Percentiles rank a stretch among this genome's conserved stretches.
phyloP scores from a whole-genome alignment of 257 asterid genomes.

The Dorcoceras hygrometricum region DNA sequence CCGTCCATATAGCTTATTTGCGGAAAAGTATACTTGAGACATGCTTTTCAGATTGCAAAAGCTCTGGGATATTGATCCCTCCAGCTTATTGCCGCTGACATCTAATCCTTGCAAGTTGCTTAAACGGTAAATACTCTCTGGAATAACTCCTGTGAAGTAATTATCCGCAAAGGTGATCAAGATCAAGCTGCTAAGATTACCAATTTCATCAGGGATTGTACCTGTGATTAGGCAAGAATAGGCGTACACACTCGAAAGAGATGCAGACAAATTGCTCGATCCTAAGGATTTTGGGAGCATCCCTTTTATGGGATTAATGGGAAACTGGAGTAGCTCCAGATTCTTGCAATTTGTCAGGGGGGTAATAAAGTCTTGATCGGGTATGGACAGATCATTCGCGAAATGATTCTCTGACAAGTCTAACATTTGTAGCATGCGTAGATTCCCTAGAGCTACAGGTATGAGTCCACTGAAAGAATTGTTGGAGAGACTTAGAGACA shows the following conservation, averaged over 20 bases:
- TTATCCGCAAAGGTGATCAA: background rate
- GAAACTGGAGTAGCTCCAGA: background rate
- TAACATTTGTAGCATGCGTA: conserved; percentile 10
- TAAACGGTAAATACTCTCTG: conserved; percentile 4
- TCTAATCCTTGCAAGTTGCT: background rate
- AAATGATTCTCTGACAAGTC: background rate
- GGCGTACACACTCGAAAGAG: background rate
- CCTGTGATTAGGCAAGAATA: background rate
- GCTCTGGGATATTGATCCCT: conserved; percentile 4
- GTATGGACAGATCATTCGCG: conserved; percentile 12
- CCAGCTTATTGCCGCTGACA: background rate
- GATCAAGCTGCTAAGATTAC: conserved; percentile 18
- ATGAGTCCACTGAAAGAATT: conserved; percentile 14
- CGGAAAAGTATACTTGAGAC: background rate
- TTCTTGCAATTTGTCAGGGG: conserved; percentile 16
- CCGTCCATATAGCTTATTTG: conserved; percentile 13
- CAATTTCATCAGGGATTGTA: conserved; percentile 19
- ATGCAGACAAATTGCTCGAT: conserved; percentile 17
- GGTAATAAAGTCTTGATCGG: conserved; percentile 13
- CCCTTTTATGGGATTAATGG: conserved; percentile 7
- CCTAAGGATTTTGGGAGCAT: conserved; percentile 20
- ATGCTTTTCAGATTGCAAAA: conserved; percentile 13
- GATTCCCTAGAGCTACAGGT: conserved; percentile 12
- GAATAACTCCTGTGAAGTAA: conserved; percentile 17
- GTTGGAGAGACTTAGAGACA: background rate